Evolutionary conservation across 2,329 filamentous ascomycete species (phyloP).

Genomic region (Fusarium subglutinans): DNA sequence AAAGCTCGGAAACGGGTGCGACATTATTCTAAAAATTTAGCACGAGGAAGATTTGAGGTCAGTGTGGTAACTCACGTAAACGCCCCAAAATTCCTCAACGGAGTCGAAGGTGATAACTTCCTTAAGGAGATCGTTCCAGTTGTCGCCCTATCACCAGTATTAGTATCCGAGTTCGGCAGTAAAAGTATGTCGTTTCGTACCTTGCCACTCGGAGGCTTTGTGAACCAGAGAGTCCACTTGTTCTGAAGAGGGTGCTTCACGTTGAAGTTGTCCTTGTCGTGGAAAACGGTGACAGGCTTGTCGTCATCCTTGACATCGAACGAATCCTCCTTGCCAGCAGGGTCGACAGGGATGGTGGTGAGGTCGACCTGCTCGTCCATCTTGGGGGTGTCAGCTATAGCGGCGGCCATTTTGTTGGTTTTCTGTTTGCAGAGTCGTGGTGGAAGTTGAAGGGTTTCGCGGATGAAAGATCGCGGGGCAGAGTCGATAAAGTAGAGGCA

Average conservation of each 20-base stretch:
- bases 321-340: conserved; percentile 65
- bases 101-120: conserved; percentile 99
- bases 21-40: conserved; percentile 85
- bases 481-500: conserved; percentile 30
- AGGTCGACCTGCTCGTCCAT: conserved; percentile 70
- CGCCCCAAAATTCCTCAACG: conserved; percentile 99
- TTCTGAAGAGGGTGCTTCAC: conserved; percentile 98
- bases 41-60: conserved; percentile 7
- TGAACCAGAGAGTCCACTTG: conserved; percentile 99
- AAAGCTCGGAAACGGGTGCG: conserved; percentile 91
- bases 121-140: conserved; percentile 98
- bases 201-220: conserved; percentile 96
- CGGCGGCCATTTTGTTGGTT: conserved; percentile 48
- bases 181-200: conserved; percentile 56
- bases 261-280: conserved; percentile 98
- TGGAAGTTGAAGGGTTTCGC: conserved; percentile 20
- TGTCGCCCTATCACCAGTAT: conserved; percentile 76
- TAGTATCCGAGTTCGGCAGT: conserved; percentile 10
- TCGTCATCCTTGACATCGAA: conserved; percentile 59
- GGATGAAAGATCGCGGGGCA: conserved; percentile 44
- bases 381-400: conserved; percentile 46
- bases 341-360: conserved; percentile 74
- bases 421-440: conserved; percentile 18
- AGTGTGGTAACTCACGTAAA: conserved; percentile 77
- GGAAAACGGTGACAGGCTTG: conserved; percentile 91